Evolutionary conservation across 1,284 basidiomycete genomes (phyloP).

Genomic region (Ceratobasidium theobromae): DNA sequence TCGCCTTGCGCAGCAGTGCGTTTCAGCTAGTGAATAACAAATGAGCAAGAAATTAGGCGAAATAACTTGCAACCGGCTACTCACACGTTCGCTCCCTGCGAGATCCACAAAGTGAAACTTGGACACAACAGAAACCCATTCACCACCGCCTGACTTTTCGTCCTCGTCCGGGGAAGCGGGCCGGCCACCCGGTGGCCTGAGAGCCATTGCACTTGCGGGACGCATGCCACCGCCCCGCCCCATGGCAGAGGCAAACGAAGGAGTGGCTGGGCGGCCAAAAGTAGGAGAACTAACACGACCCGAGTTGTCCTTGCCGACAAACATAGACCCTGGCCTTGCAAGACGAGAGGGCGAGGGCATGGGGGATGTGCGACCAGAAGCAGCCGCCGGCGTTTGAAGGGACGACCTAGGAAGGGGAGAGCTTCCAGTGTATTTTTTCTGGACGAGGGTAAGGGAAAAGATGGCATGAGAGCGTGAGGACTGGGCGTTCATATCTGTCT

Average conservation of each 20-base stretch:
- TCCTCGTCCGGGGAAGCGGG: slow-evolving; percentile 50
- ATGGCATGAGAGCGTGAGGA: slow-evolving; percentile 98
- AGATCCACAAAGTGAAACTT: slow-evolving; percentile 99
- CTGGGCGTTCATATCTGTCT: slow-evolving; percentile 98
- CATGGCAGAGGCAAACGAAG: slow-evolving; percentile 72
- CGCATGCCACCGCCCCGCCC: slow-evolving; percentile 58
- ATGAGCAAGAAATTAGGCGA: slow-evolving; percentile 33
- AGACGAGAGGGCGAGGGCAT: slow-evolving; percentile 76
- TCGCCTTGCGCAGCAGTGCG: slow-evolving; percentile 92
- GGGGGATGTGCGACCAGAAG: slow-evolving; percentile 51
- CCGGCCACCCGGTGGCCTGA: slow-evolving; percentile 38
- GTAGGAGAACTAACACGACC: slow-evolving; percentile 69
- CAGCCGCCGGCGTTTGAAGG: slow-evolving; percentile 16
- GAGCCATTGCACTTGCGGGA: slow-evolving; percentile 72
- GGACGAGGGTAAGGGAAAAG: slow-evolving; percentile 92
- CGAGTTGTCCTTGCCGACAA: slow-evolving; percentile 45
- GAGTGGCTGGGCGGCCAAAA: slow-evolving; percentile 70
- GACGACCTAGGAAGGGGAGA: slow-evolving; percentile 67
- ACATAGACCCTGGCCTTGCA: slow-evolving; percentile 70
- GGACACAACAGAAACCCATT: slow-evolving; percentile 87
- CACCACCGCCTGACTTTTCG: slow-evolving; percentile 65
- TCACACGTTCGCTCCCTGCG: slow-evolving; percentile 90
- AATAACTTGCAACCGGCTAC: slow-evolving; percentile 40
- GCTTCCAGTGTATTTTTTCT: slow-evolving; percentile 75
- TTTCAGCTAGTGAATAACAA: slow-evolving; percentile 62